A percentile compares a stretch with the other conserved stretches of the same genome.
These are phyloP conservation scores for Pterula multifida DNA, from an alignment of 1,284 basidiomycete species.

Conservation along the genomic window DNA sequence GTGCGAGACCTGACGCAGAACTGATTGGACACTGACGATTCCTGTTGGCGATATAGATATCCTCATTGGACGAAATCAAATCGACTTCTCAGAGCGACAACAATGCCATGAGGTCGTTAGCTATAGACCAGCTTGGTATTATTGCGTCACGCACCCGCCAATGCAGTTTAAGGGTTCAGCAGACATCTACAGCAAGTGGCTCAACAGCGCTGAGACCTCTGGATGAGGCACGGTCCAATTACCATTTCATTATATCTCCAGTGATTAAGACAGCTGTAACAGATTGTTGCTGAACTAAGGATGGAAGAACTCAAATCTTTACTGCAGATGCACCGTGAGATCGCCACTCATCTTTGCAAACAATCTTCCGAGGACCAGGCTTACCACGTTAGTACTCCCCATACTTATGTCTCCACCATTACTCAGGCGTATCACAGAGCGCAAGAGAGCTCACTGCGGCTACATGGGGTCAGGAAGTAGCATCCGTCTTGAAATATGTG, in stretches of 20 bases:
- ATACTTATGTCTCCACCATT: not conserved
- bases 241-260: not conserved
- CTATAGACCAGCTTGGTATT: slow-evolving; percentile 87
- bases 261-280: too few relatives aligned
- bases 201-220: slow-evolving; percentile 36
- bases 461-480: slow-evolving; percentile 65
- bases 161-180: slow-evolving; percentile 40
- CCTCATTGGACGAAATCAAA: slow-evolving; percentile 74
- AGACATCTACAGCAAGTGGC: slow-evolving; percentile 10
- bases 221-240: slow-evolving; percentile 45
- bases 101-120: slow-evolving; percentile 77
- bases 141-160: slow-evolving; percentile 75
- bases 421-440: slow-evolving; percentile 32
- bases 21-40: too few relatives aligned
- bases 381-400: slow-evolving; percentile 42
- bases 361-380: slow-evolving; percentile 67
- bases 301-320: slow-evolving; percentile 44
- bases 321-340: slow-evolving; percentile 45
- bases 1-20: too few relatives aligned
- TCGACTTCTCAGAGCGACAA: slow-evolving; percentile 50
- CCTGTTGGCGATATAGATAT: slow-evolving; percentile 55
- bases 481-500: slow-evolving; percentile 36
- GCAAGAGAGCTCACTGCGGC: slow-evolving; percentile 65
- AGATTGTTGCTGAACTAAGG: slow-evolving; percentile 33
- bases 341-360: slow-evolving; percentile 54